Percentiles rank a stretch among this genome's conserved stretches.
Evolutionary conservation across 345 rosid species (phyloP).

Genomic region (Angophora floribunda): DNA sequence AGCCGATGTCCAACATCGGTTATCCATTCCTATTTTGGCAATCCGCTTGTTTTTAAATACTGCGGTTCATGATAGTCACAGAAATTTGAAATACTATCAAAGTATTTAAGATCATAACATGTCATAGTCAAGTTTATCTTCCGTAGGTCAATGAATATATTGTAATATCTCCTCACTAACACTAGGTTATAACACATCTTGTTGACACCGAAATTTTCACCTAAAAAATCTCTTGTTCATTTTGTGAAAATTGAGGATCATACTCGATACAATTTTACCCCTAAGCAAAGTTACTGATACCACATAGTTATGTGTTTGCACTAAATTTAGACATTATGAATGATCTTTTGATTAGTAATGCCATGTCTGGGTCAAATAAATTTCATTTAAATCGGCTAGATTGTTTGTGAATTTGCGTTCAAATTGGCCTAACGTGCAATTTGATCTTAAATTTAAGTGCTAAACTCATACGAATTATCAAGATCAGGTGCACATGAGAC

Average conservation of each 20-base stretch:
- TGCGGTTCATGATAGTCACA: background rate
- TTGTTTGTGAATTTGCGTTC: background rate
- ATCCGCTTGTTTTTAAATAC: background rate
- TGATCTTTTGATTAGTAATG: background rate
- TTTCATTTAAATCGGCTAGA: background rate
- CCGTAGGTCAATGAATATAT: background rate
- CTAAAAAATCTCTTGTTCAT: background rate
- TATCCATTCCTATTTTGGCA: background rate
- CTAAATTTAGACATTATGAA: background rate
- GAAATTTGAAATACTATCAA: background rate
- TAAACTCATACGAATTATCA: background rate
- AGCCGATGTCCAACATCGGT: background rate
- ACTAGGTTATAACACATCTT: background rate
- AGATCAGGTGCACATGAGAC: background rate
- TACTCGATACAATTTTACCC: background rate
- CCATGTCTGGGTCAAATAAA: background rate
- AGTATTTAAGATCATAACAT: background rate
- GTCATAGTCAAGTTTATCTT: background rate
- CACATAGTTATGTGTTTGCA: background rate
- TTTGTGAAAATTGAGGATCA: background rate
- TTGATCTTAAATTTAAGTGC: background rate
- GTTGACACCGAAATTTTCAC: background rate
- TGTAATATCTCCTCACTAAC: background rate
- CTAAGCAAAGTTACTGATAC: too few relatives aligned
- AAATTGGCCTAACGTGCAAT: background rate